These are phyloP conservation scores for Solanum ahanhuiri DNA, from an alignment of 257 asterid species.

Conservation along the genomic window DNA sequence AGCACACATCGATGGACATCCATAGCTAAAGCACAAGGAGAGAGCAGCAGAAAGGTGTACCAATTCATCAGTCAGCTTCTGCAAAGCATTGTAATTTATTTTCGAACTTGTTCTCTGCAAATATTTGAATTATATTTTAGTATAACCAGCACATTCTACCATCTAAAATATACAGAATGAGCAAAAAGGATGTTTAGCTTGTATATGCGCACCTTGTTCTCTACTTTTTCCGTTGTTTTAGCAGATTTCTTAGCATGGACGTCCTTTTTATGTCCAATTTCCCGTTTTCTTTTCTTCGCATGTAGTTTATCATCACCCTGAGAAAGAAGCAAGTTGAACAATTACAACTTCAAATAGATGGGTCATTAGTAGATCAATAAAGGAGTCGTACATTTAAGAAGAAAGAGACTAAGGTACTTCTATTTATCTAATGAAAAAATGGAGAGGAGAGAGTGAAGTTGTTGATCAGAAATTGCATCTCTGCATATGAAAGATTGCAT, in stretches of 20 bases:
- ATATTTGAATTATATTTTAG: slow-evolving; percentile 1
- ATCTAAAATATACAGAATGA: background rate
- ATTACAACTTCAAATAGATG: background rate
- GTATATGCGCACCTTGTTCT: slow-evolving; percentile 14
- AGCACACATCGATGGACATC: background rate
- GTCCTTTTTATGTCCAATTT: slow-evolving; percentile 19
- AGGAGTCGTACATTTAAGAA: background rate
- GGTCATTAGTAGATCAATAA: background rate
- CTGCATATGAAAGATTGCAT: background rate
- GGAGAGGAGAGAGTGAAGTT: background rate
- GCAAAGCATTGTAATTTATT: slow-evolving; percentile 41
- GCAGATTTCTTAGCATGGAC: slow-evolving; percentile 19
- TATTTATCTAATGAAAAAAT: background rate
- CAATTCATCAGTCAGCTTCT: slow-evolving; percentile 22
- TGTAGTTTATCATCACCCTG: slow-evolving; percentile 10
- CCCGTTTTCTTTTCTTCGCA: slow-evolving; percentile 36
- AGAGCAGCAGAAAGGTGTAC: slow-evolving; percentile 12
- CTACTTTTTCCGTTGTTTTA: slow-evolving; percentile 19
- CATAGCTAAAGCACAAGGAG: background rate
- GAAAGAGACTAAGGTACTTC: background rate
- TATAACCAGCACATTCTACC: background rate
- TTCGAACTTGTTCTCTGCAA: slow-evolving; percentile 36
- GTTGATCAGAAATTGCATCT: background rate
- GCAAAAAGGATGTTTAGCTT: background rate
- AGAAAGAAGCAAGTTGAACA: background rate